Conservation (phyloP, 176 grass and related monocot genomes). For the Cenchrus americanus region DNA sequence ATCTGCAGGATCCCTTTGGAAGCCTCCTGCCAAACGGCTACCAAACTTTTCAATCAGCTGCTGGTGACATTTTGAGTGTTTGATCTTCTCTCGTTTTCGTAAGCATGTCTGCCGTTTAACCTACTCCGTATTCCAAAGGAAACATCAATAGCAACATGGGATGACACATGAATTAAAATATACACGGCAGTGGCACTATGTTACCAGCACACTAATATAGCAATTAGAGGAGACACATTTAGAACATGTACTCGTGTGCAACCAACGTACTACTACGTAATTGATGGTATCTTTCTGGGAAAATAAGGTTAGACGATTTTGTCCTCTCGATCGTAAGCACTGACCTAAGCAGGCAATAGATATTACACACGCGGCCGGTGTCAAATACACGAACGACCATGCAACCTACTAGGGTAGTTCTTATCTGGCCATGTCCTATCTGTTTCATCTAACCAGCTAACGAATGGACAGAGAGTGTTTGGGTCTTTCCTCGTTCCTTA, state of each 20-base stretch:
- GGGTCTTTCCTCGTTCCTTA: not conserved
- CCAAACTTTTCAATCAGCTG: not conserved
- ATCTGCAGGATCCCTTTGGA: not conserved
- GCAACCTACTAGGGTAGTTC: not conserved
- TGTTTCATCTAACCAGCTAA: not conserved
- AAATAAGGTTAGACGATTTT: not conserved
- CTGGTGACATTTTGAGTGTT: not conserved
- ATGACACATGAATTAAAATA: not conserved
- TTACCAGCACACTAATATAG: not conserved
- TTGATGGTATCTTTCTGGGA: not conserved
- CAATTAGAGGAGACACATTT: too few species aligned
- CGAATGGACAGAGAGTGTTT: not conserved
- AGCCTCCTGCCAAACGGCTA: too few species aligned
- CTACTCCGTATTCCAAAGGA: not conserved
- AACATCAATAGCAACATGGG: not conserved
- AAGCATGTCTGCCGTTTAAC: not conserved
- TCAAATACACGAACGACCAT: not conserved
- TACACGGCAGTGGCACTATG: not conserved
- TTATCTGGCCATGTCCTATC: not conserved
- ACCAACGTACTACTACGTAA: not conserved
- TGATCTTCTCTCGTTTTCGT: not conserved
- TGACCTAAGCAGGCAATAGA: conserved; percentile 24
- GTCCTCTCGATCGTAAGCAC: conserved; percentile 9
- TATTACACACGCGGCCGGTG: not conserved
- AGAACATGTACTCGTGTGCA: too few species aligned